Evolutionary conservation across 2,329 filamentous ascomycete species (phyloP).

Genomic region (Clarireedia hainanense): DNA sequence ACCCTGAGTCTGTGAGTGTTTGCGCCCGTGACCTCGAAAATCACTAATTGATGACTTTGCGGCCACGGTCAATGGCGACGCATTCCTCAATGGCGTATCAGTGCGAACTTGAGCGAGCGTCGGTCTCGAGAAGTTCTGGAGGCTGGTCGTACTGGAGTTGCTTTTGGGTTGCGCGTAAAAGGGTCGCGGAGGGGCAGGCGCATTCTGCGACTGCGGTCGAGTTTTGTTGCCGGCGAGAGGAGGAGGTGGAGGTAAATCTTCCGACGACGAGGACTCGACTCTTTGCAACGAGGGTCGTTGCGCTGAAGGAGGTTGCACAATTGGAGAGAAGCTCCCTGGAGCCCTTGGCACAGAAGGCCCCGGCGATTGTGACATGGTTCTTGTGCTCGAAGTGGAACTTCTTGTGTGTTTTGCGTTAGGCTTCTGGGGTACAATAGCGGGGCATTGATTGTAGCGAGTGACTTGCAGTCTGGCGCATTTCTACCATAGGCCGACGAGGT

Average conservation of each 20-base stretch:
- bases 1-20: slow-evolving; percentile 66
- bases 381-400: slow-evolving; percentile 6
- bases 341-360: slow-evolving; percentile 20
- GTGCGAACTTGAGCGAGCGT: slow-evolving; percentile 23
- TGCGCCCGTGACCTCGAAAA: slow-evolving; percentile 45
- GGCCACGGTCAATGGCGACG: slow-evolving; percentile 37
- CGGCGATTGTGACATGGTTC: slow-evolving; percentile 21
- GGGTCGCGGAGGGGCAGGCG: slow-evolving; percentile 35
- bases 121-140: slow-evolving; percentile 53
- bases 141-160: slow-evolving; percentile 39
- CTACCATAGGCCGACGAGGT: background rate
- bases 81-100: slow-evolving; percentile 25
- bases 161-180: slow-evolving; percentile 41
- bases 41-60: slow-evolving; percentile 29
- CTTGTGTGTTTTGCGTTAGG: slow-evolving; percentile 8
- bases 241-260: slow-evolving; percentile 30
- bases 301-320: slow-evolving; percentile 24
- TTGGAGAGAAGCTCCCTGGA: slow-evolving; percentile 28
- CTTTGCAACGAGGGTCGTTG: slow-evolving; percentile 35
- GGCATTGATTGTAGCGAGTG: slow-evolving; percentile 8
- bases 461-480: slow-evolving; percentile 3
- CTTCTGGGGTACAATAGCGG: slow-evolving; percentile 9
- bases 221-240: slow-evolving; percentile 29
- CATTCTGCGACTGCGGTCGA: slow-evolving; percentile 39
- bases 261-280: slow-evolving; percentile 40